These are phyloP conservation scores for Colletotrichum sojae DNA, from an alignment of 2,329 filamentous ascomycete genomes.

Conservation along the genomic window DNA sequence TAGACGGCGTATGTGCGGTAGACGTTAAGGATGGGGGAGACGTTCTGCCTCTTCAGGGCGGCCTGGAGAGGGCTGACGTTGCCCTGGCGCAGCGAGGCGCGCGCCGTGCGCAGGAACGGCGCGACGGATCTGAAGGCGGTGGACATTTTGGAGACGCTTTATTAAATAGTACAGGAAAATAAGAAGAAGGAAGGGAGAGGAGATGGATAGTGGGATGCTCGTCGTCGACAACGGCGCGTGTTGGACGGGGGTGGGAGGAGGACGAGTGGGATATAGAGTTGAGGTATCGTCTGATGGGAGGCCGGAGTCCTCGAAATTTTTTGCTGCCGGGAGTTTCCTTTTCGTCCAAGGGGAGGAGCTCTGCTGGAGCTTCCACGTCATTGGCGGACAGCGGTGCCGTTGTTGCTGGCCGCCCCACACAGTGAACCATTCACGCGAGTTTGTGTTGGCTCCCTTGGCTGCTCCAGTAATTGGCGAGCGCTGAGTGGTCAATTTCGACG, in stretches of 20 bases:
- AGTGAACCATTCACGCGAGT: constrained; percentile 24
- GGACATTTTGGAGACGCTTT: constrained; percentile 75
- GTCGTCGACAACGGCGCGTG: constrained; percentile 38
- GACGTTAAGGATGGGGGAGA: constrained; percentile 75
- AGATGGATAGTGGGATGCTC: constrained; percentile 36
- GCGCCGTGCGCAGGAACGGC: constrained; percentile 86
- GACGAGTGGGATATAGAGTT: constrained; percentile 22
- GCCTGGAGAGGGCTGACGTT: constrained; percentile 84
- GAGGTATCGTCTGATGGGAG: constrained; percentile 34
- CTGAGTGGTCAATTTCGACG: constrained; percentile 17
- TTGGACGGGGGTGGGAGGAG: constrained; percentile 24
- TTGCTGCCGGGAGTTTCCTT: constrained; percentile 40
- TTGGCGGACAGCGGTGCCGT: constrained; percentile 29
- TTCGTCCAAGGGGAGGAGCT: constrained; percentile 33
- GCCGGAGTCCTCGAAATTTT: constrained; percentile 34
- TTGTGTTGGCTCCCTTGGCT: constrained; percentile 25
- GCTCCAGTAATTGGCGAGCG: constrained; percentile 21
- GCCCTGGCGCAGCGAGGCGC: constrained; percentile 78
- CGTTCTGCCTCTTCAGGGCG: constrained; percentile 74
- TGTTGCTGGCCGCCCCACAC: constrained; percentile 27
- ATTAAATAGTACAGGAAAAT: constrained; percentile 46
- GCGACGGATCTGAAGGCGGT: constrained; percentile 82
- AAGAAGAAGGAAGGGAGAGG: constrained; percentile 34
- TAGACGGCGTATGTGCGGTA: constrained; percentile 79
- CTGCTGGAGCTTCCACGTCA: constrained; percentile 29